Conservation (phyloP, 2,329 filamentous ascomycete genomes). For the Alternaria metachromatica region DNA sequence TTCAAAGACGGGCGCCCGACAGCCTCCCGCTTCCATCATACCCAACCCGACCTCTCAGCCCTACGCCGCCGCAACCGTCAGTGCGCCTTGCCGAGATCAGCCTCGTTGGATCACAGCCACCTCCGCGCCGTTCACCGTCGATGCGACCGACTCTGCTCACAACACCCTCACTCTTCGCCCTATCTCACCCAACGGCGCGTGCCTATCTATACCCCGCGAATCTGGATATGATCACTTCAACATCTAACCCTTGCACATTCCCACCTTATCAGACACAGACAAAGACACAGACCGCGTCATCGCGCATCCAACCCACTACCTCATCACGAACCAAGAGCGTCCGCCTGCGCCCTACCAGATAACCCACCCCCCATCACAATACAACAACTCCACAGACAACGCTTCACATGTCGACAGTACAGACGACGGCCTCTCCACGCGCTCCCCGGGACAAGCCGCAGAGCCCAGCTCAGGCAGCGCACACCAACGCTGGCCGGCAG, state of each 20-base stretch:
- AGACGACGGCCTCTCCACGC: constrained; percentile 43
- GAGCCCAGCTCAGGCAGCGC: constrained; percentile 36
- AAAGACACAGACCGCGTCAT: constrained; percentile 29
- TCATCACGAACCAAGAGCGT: constrained; percentile 22
- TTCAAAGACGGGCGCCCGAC: not conserved
- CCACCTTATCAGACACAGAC: constrained; percentile 29
- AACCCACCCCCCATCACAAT: constrained; percentile 15
- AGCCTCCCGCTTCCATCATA: constrained; percentile 1
- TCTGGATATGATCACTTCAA: constrained; percentile 47
- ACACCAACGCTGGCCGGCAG: constrained; percentile 34
- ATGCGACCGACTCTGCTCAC: constrained; percentile 20
- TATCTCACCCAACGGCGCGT: constrained; percentile 24
- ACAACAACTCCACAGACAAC: constrained; percentile 3
- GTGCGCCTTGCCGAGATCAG: constrained; percentile 24
- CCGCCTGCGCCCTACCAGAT: constrained; percentile 38
- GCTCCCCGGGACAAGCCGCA: constrained; percentile 42
- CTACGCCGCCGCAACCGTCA: constrained; percentile 28
- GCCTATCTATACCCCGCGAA: constrained; percentile 30
- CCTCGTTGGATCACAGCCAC: constrained; percentile 25
- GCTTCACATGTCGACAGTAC: constrained; percentile 43
- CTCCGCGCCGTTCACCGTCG: constrained; percentile 29
- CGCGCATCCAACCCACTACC: constrained; percentile 25
- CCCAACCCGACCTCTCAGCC: constrained; percentile 18
- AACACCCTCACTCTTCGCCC: constrained; percentile 12
- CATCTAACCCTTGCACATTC: constrained; percentile 25